Evolutionary conservation across 2,329 filamentous ascomycete genomes (phyloP).

Genomic region (Didymella sp.): DNA sequence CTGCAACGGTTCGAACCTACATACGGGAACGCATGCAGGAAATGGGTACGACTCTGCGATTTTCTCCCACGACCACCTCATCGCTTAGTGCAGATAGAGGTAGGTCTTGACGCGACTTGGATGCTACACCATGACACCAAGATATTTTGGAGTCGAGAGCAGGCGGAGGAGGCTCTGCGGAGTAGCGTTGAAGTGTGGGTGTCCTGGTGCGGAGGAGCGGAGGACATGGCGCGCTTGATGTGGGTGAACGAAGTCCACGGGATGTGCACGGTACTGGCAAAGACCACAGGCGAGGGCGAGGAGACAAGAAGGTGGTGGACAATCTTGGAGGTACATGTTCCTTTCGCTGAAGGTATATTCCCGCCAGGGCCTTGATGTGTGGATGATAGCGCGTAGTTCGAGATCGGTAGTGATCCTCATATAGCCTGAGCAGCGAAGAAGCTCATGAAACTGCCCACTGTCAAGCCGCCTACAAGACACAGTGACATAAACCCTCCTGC

Average conservation of each 20-base stretch:
- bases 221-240: not conserved
- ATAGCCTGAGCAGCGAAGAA: conserved; percentile 57
- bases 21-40: not conserved
- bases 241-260: not conserved
- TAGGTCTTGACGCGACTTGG: not conserved
- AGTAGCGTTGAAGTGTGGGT: not conserved
- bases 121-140: not conserved
- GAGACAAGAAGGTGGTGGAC: not conserved
- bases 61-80: not conserved
- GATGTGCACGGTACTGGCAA: not conserved
- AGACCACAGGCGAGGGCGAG: not conserved
- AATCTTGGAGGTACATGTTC: not conserved
- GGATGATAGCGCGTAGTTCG: too few relatives aligned
- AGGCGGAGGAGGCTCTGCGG: not conserved
- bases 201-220: not conserved
- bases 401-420: not conserved
- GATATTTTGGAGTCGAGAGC: not conserved
- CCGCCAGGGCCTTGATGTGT: too few relatives aligned
- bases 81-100: not conserved
- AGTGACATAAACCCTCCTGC: conserved; percentile 94
- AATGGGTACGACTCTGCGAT: not conserved
- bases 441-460: conserved; percentile 85
- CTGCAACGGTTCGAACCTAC: not conserved
- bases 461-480: conserved; percentile 83
- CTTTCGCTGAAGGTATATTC: not conserved